Evolutionary conservation across 306 rosid species (phyloP), one percentile per base, ranked within the genome.

Genomic region (Comarum palustre): DNA sequence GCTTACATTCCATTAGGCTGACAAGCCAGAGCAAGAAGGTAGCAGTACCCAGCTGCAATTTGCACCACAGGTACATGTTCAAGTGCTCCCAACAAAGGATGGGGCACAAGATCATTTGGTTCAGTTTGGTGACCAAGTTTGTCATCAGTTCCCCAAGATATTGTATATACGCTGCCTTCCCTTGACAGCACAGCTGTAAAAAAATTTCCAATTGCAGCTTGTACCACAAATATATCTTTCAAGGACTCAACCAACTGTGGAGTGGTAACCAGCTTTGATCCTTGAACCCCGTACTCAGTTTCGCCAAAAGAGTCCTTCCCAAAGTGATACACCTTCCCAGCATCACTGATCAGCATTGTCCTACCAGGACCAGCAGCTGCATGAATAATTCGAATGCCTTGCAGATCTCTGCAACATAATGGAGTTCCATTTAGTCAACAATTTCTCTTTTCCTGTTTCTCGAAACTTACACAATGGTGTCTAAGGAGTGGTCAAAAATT

Each of bases 21-120:
- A 84, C 92, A 94, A 77, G 93, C 92, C 72, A 94, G 85, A 82
- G 96, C 96, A 80, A 94, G 98, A 77, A 94, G 90, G 83, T 87
- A 94, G 87, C 97, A 94, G 82, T 91, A 91, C 71, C 98, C 98
- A 39, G 98, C 98, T 32, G 97, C 96, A 78, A 94, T 91, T 83
- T 94, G 98, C 31, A 94, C 98, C 39, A 94, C 96, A 14, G 98
- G 96, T 45, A 78, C 86, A 81, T 88, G 78, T 79, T 94, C 97
- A 5, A 94, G 88, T 14, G 92, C 92, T 51, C 98, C 98, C 83
- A 85, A 76, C 70, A 94, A 74, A 69, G 92, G 90, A 61, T 71
- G 91, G 16, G 98, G 97, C 75, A 84, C 91, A 73, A 84, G 71
- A 81, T 94, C 98, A 51, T 58, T 83, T 46, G 83, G 83, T 73